phyloP scores from a whole-genome alignment of 225 moss, liverwort and hornwort genomes.

The Pleurozium schreberi region DNA sequence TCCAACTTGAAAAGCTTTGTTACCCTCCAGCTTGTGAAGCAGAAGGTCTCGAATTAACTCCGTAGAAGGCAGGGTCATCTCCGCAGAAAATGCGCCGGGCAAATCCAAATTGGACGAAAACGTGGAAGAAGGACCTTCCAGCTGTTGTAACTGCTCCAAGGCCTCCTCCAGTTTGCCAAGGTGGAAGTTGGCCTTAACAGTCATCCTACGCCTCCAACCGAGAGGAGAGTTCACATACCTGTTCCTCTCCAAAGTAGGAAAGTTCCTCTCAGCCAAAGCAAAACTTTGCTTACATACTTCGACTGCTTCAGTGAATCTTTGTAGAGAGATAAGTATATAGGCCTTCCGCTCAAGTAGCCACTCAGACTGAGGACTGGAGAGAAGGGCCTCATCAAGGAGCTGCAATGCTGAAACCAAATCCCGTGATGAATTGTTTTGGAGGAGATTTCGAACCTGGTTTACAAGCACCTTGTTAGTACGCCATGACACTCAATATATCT shows the following conservation, averaged over 20 bases:
- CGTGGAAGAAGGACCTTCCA: constrained; percentile 23
- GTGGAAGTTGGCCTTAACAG: constrained; percentile 69
- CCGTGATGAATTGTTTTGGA: constrained; percentile 36
- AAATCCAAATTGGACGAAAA: background rate
- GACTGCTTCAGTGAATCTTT: constrained; percentile 63
- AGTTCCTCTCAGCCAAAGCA: constrained; percentile 58
- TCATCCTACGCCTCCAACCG: constrained; percentile 65
- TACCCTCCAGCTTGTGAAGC: constrained; percentile 73
- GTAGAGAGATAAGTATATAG: constrained; percentile 49
- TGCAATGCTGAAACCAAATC: constrained; percentile 51
- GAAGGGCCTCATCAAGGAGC: constrained; percentile 70
- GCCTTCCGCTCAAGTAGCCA: constrained; percentile 56
- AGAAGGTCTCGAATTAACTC: constrained; percentile 65
- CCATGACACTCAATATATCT: background rate
- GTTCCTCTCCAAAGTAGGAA: constrained; percentile 14
- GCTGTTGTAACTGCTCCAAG: constrained; percentile 47
- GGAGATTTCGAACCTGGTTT: constrained; percentile 27
- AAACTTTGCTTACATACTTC: constrained; percentile 62
- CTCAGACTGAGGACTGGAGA: constrained; percentile 71
- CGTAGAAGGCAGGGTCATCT: constrained; percentile 30
- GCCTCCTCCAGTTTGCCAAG: constrained; percentile 91
- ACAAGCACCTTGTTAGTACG: background rate
- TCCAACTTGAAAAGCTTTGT: constrained; percentile 74
- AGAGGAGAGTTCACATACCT: constrained; percentile 10
- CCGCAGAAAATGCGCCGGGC: constrained; percentile 22